Percentiles rank a stretch among this genome's conserved stretches.
phyloP scores from a whole-genome alignment of 441 rosid genomes.

The Hura crepitans region DNA sequence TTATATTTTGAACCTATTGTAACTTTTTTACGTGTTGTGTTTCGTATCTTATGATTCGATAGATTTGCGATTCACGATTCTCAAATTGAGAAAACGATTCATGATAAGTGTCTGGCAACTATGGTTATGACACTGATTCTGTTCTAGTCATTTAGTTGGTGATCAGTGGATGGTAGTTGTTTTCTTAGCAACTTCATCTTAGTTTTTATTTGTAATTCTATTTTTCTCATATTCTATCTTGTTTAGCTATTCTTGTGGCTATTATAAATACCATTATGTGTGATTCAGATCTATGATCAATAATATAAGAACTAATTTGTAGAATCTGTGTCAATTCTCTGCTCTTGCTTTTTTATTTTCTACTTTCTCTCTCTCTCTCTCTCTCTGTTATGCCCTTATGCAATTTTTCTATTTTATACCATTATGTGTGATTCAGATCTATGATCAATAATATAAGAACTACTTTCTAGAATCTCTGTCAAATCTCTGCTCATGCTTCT shows the following conservation, averaged over 20 bases:
- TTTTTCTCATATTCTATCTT: not conserved
- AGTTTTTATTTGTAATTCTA: not conserved
- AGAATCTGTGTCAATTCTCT: not conserved
- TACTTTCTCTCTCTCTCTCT: not conserved
- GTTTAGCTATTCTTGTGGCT: slow-evolving; percentile 2
- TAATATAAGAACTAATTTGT: not conserved
- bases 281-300: not conserved
- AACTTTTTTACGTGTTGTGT: too few species aligned
- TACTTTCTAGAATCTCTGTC: not conserved
- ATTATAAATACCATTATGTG: not conserved
- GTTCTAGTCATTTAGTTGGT: not conserved
- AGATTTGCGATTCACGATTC: too few species aligned
- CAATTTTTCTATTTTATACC: too few species aligned
- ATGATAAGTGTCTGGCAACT: too few species aligned
- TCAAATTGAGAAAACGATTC: too few species aligned
- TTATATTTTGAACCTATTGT: too few species aligned
- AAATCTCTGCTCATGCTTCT: not conserved
- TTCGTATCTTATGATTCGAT: too few species aligned
- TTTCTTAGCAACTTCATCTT: not conserved
- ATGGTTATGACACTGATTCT: too few species aligned
- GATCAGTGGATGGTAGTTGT: not conserved
- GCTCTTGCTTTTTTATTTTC: not conserved
- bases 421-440: not conserved
- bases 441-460: not conserved
- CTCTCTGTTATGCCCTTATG: too few species aligned